Evolutionary conservation across 2,329 filamentous ascomycete species (phyloP).

Genomic region (Ophiostoma populinum): DNA sequence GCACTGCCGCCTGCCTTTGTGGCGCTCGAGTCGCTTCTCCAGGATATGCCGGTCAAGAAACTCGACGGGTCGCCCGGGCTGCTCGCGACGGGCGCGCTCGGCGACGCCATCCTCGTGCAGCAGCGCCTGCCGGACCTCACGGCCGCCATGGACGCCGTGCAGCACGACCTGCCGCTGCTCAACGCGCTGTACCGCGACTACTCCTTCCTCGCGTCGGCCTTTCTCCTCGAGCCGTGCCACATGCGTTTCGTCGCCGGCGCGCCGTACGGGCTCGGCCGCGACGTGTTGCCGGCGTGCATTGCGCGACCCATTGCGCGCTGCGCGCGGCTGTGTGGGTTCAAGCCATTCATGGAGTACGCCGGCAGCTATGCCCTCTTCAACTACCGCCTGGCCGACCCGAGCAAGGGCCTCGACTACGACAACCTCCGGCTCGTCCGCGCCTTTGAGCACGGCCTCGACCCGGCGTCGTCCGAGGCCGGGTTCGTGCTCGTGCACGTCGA

Average conservation of each 20-base stretch:
- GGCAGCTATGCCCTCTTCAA: conserved; percentile 53
- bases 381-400: conserved; percentile 42
- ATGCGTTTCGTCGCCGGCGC: conserved; percentile 52
- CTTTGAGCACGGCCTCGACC: conserved; percentile 79
- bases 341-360: conserved; percentile 81
- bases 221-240: conserved; percentile 83
- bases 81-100: conserved; percentile 56
- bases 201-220: conserved; percentile 75
- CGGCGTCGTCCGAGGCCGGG: conserved; percentile 74
- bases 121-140: conserved; percentile 64
- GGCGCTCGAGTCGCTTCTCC: conserved; percentile 51
- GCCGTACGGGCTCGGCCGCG: conserved; percentile 60
- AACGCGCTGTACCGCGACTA: conserved; percentile 86
- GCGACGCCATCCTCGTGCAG: conserved; percentile 45
- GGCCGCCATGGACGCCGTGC: conserved; percentile 51
- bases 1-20: conserved; percentile 58
- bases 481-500: conserved; percentile 94
- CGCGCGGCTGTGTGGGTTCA: conserved; percentile 68
- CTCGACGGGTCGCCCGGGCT: conserved; percentile 58
- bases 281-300: conserved; percentile 55
- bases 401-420: conserved; percentile 38
- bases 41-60: conserved; percentile 65
- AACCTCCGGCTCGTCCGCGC: conserved; percentile 75
- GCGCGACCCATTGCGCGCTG: conserved; percentile 69
- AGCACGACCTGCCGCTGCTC: conserved; percentile 57